Evolutionary conservation across 2,329 filamentous ascomycete species (phyloP), one percentile per base, ranked within the genome.

Genomic region (Elsinoe australis): DNA sequence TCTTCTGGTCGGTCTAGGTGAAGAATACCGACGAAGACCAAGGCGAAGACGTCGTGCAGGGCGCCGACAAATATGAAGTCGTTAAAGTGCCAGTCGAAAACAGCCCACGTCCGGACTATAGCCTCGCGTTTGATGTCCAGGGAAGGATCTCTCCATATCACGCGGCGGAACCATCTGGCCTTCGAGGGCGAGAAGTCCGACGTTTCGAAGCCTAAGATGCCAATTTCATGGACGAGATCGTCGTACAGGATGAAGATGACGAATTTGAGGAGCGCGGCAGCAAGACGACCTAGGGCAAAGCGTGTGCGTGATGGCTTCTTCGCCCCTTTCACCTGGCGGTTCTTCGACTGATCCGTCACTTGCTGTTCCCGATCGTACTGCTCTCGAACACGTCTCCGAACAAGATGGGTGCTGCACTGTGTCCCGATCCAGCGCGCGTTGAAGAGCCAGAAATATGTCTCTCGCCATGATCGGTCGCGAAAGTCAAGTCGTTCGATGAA

Each of bases 351-450:
- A n/a, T 22, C 19, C 5, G 4, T 12, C n/a, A 12, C 5, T 4
- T 36, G 33, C 4, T 15, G 14, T 36, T 10, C 3, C 7, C 10
- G 14, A 17, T 12, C n/a, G 12, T 36, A 14, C 3, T 36, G 33
- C 18, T 36, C 33, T 10, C 10, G 29, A 31, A 14, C 29, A 4
- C n/a, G 12, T 36, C 33, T 15, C 18, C 33, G 33, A n/a, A 36
- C 33, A 12, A 36, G 5, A 17, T 17, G 10, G 18, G 33, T 17
- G 12, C 17, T 17, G 14, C 18, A 17, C n/a, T 12, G 14, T 17
- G 33, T 36, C 18, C 33, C 33, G 12, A 36, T 36, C 33, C 33
- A 36, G 14, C 33, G 33, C 12, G 17, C 33, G 33, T 36, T 36
- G 33, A 36, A 36, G 10, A 36, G 18, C 33, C 33, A 36, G 33